Conservation (phyloP, 768 basidiomycete species). For the Sistotremastrum suecicum region DNA sequence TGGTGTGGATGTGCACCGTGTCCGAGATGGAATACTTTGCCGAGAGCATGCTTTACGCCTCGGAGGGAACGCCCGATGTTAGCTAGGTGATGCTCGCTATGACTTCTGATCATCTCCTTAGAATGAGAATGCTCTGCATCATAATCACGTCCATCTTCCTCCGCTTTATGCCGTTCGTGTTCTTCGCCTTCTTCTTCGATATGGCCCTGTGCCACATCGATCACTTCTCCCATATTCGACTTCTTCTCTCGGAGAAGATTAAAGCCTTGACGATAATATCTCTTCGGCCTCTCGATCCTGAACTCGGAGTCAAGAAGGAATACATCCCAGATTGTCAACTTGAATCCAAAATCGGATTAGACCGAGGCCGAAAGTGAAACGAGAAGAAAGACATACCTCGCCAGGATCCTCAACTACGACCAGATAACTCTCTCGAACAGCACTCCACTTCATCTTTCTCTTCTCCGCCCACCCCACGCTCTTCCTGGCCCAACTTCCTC, state of each 20-base stretch:
- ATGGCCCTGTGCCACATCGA: constrained; percentile 9
- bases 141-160: too few species aligned
- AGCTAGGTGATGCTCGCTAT: too few species aligned
- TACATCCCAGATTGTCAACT: constrained; percentile 87
- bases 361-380: not conserved
- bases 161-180: not conserved
- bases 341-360: not conserved
- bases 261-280: constrained; percentile 79
- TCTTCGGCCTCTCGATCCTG: constrained; percentile 74
- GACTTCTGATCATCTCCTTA: too few species aligned
- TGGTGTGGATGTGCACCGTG: too few species aligned
- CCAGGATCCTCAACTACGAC: constrained; percentile 79
- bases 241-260: constrained; percentile 34
- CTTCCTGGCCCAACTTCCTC: constrained; percentile 47
- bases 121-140: too few species aligned
- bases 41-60: too few species aligned
- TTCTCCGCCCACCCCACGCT: constrained; percentile 42
- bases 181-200: not conserved
- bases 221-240: constrained; percentile 15
- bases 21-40: too few species aligned
- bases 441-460: constrained; percentile 75
- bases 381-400: constrained; percentile 34
- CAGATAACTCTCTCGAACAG: constrained; percentile 83
- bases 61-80: too few species aligned
- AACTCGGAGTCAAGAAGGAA: constrained; percentile 88